phyloP scores from a whole-genome alignment of 192 early-diverging fungal species.

The Neocallimastix lanati region DNA sequence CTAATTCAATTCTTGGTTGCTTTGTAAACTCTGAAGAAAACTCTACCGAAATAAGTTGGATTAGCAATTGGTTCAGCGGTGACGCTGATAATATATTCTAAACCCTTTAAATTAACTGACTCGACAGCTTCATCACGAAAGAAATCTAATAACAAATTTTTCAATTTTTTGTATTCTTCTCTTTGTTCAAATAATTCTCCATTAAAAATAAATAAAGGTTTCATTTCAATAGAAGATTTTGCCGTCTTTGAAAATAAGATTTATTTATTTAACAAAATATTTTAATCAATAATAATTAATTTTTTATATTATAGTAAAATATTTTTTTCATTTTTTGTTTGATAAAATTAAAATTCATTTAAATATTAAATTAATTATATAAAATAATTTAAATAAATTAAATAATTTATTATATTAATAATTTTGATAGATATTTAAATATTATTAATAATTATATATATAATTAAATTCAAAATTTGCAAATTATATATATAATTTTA shows the following conservation, averaged over 20 bases:
- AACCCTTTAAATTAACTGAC: slow-evolving; percentile 61
- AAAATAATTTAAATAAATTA: no score
- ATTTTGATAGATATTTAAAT: no score
- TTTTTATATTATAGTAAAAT: no score
- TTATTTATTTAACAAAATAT: no score
- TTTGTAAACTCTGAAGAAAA: slow-evolving; percentile 74
- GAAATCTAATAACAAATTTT: slow-evolving; percentile 74
- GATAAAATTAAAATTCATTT: no score
- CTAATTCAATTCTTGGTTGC: slow-evolving; percentile 74
- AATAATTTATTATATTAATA: no score
- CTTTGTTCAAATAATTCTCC: slow-evolving; percentile 68
- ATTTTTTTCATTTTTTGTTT: no score
- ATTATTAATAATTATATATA: no score
- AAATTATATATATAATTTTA: no score
- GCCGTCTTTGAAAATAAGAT: slow-evolving; percentile 14
- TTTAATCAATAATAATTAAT: no score
- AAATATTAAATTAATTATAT: no score
- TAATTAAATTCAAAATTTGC: no score
- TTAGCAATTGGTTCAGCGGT: slow-evolving; percentile 43
- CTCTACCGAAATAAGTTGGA: slow-evolving; percentile 26
- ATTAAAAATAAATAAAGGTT: slow-evolving; percentile 76
- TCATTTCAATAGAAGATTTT: slow-evolving; percentile 67
- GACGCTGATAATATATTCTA: slow-evolving; percentile 74
- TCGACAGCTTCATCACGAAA: slow-evolving; percentile 64
- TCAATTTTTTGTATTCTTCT: slow-evolving; percentile 48